A percentile compares a stretch with the other conserved stretches of the same genome.
Conservation (phyloP, 768 basidiomycete genomes). For the Serendipita sp. region DNA sequence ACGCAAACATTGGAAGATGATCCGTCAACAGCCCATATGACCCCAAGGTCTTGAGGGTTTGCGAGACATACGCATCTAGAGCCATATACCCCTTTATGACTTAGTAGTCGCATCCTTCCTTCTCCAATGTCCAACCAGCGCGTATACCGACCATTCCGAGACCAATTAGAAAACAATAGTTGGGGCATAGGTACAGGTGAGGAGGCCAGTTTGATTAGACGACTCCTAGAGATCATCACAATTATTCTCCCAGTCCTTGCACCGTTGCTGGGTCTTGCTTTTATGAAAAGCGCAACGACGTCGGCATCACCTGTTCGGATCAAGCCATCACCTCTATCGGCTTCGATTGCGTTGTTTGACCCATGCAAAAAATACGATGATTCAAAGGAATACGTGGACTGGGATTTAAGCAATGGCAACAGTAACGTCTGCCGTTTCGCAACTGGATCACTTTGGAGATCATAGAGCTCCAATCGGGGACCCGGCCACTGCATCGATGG, state of each 20-base stretch:
- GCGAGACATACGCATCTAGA: background rate
- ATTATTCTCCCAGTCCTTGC: background rate
- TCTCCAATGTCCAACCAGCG: background rate
- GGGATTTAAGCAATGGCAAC: background rate
- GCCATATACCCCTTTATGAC: background rate
- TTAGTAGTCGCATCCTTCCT: background rate
- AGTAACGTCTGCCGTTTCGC: background rate
- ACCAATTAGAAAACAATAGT: background rate
- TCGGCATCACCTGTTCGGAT: background rate
- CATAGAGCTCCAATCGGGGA: background rate
- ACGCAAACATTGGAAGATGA: background rate
- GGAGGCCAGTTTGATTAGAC: background rate
- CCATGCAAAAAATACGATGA: background rate
- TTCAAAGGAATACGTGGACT: background rate
- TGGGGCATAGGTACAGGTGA: background rate
- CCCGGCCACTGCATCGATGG: background rate
- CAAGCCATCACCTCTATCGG: background rate
- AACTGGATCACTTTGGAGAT: background rate
- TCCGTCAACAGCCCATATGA: background rate
- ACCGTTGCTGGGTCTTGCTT: background rate
- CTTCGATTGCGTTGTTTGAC: background rate
- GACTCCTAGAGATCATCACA: background rate
- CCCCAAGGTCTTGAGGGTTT: background rate
- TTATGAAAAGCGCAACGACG: background rate
- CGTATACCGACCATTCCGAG: background rate